These are phyloP conservation scores for Blepharisma stoltei DNA, from an alignment of 73 alveolate genomes.

Conservation along the genomic window DNA sequence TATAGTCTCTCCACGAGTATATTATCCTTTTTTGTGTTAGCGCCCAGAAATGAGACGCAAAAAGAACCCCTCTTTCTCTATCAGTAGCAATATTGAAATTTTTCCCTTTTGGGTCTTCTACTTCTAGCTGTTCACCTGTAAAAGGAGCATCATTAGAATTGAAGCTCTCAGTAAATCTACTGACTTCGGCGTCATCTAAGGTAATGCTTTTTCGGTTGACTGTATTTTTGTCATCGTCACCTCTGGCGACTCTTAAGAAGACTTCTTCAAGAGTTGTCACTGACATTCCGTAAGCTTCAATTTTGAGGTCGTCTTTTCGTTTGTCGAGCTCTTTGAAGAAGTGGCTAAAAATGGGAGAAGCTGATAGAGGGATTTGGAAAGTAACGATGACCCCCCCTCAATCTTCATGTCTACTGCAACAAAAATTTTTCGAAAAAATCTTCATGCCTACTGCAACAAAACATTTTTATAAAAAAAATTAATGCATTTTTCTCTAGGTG, in stretches of 20 bases:
- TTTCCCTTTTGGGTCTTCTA: conserved; percentile 29
- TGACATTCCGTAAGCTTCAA: conserved; percentile 86
- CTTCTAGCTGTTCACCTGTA: background rate
- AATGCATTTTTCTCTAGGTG: no score
- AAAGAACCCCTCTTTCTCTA: conserved; percentile 45
- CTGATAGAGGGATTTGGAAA: conserved; percentile 61
- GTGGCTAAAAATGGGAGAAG: conserved; percentile 54
- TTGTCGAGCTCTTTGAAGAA: conserved; percentile 71
- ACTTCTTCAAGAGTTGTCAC: conserved; percentile 96
- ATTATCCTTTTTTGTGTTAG: conserved; percentile 53
- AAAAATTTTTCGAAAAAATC: no score
- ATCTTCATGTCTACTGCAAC: no score
- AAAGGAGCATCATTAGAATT: background rate
- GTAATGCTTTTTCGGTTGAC: background rate
- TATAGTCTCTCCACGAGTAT: conserved; percentile 50
- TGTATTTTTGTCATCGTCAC: conserved; percentile 8
- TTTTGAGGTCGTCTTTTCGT: conserved; percentile 53
- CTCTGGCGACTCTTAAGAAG: conserved; percentile 74
- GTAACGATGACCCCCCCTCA: no score
- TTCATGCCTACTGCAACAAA: no score
- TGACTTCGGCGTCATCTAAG: conserved; percentile 7
- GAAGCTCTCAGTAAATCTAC: conserved; percentile 1
- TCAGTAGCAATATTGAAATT: conserved; percentile 59
- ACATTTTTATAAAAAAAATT: no score
- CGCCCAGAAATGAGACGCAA: conserved; percentile 54